Evolutionary conservation across 2,329 filamentous ascomycete species (phyloP), one percentile per base, ranked within the genome.

Genomic region (Phialophora verrucosa): DNA sequence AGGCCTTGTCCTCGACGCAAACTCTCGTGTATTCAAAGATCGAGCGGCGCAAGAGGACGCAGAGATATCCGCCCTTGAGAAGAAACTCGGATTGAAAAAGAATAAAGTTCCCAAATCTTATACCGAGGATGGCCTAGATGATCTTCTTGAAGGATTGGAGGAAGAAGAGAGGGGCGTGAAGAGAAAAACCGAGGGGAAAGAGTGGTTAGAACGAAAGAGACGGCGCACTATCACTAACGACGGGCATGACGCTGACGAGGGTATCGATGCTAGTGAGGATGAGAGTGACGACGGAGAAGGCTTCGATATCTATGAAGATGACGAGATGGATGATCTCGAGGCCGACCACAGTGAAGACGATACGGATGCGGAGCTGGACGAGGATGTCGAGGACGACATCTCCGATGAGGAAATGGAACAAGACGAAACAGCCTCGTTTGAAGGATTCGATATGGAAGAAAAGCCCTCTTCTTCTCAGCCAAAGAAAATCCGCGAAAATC

Each of bases 41-140:
- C 87, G 86, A 71, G 81, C 97, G 4, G 88, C 87, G 0, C 83
- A 91, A 68, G 94, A 99, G 65, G 93, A 98, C 74, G 91, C 88
- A 1, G 92, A 97, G 72, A 98, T 99, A 72, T 89, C 90, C 23
- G 88, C 88, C 2, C 81, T 97, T 35, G 95, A 99, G 80, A 93
- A 90, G 77, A 96, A 91, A 74, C 81, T 99, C 2, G 94, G 95
- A 0, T 84, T 97, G 38, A 88, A 85, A 27, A 90, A 90, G 67
- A 96, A 92, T 74, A 89, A 86, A 35, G 78, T 92, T 4, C 88
- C 89, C 0, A 90, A 91, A 70, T 83, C 88, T 0, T 92, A 93
- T 72, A 85, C 87, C 23, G 93, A 97, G 74, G 93, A 97, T 74
- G 94, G 93, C 0, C 80, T 98, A 1, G 92, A 89, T 50, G 90